phyloP scores from a whole-genome alignment of 2,329 filamentous ascomycete species.

The Aschersonia sp. region DNA sequence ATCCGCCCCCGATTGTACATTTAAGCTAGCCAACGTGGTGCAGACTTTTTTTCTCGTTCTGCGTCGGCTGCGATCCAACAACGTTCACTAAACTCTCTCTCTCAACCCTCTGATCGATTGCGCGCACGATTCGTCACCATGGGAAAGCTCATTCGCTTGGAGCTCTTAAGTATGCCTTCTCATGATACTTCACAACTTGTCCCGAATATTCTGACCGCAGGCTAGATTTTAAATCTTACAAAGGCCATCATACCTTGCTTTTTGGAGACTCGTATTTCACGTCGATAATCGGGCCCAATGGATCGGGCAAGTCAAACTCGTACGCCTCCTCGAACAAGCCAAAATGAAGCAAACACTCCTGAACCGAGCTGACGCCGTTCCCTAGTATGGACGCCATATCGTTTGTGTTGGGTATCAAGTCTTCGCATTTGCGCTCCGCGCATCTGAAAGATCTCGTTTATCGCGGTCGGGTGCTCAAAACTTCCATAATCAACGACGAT shows the following conservation, averaged over 20 bases:
- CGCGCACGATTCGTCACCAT: conserved; percentile 39
- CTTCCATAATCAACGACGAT: conserved; percentile 83
- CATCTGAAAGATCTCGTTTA: conserved; percentile 93
- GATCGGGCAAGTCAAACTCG: conserved; percentile 98
- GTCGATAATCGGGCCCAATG: conserved; percentile 98
- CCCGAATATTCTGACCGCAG: background rate
- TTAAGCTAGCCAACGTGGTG: no score
- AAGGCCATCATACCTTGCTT: conserved; percentile 83
- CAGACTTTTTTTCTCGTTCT: no score
- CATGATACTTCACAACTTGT: background rate
- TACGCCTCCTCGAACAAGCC: conserved; percentile 26
- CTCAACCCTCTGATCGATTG: background rate
- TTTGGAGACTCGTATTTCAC: conserved; percentile 99
- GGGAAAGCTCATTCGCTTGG: conserved; percentile 91
- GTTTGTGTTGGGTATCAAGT: conserved; percentile 96
- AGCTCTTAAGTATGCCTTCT: conserved; percentile 65
- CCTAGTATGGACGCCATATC: conserved; percentile 95
- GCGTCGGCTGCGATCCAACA: background rate
- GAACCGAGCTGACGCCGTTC: background rate
- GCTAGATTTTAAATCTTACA: conserved; percentile 97
- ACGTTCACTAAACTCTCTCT: background rate
- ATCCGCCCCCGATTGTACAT: no score
- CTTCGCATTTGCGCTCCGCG: conserved; percentile 87
- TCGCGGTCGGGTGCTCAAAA: conserved; percentile 82
- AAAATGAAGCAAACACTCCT: background rate